These are phyloP conservation scores for Dimocarpus longan DNA, from an alignment of 345 rosid genomes.

Conservation along the genomic window DNA sequence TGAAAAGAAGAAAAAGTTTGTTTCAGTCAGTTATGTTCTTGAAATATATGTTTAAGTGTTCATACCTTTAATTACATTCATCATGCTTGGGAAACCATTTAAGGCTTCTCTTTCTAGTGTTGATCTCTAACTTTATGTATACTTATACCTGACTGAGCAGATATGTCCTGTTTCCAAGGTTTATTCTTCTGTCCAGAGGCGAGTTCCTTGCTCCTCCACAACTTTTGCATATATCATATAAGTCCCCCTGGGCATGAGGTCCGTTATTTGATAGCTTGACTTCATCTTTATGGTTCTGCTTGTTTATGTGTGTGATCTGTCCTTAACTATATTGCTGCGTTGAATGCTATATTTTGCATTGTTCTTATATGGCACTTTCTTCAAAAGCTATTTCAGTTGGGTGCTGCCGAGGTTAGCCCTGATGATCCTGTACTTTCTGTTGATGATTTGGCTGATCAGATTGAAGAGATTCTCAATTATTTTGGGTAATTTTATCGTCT, in stretches of 20 bases:
- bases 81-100: not conserved
- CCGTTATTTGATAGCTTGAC: conserved; percentile 42
- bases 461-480: conserved; percentile 85
- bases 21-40: not conserved
- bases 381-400: conserved; percentile 92
- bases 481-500: conserved; percentile 63
- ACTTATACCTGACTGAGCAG: conserved; percentile 44
- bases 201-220: conserved; percentile 85
- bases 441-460: conserved; percentile 96
- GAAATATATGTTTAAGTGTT: not conserved
- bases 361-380: conserved; percentile 57
- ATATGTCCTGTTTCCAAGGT: conserved; percentile 89
- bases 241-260: conserved; percentile 99
- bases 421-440: conserved; percentile 71
- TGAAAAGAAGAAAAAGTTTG: not conserved
- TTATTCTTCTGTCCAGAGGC: conserved; percentile 89
- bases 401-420: conserved; percentile 64
- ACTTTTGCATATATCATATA: conserved; percentile 95
- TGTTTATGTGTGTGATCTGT: not conserved
- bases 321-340: conserved; percentile 3
- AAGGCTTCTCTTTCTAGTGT: not conserved
- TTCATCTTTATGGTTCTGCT: not conserved
- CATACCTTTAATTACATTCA: not conserved
- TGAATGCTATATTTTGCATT: conserved; percentile 36
- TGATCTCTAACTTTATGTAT: conserved; percentile 18